These are phyloP conservation scores for Tetracladium marchalianum DNA, from an alignment of 495 filamentous ascomycete species.

Conservation along the genomic window DNA sequence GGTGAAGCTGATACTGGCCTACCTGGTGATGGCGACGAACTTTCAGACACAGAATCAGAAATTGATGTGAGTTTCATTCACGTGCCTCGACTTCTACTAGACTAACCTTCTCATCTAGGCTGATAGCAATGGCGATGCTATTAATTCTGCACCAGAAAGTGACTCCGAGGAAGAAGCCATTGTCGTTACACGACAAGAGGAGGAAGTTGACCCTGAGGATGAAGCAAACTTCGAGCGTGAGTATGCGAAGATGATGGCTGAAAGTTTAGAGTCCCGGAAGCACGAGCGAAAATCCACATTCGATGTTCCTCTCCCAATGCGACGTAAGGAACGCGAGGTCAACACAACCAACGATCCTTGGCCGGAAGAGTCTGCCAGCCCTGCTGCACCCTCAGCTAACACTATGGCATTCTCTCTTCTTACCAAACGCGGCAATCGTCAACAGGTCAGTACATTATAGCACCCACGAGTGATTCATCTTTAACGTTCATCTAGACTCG, in stretches of 20 bases:
- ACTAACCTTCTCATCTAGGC: constrained; percentile 8
- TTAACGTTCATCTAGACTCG: constrained; percentile 53
- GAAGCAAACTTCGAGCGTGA: constrained; percentile 98
- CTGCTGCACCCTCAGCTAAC: constrained; percentile 30
- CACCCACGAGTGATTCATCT: constrained; percentile 2
- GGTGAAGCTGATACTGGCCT: constrained; percentile 43
- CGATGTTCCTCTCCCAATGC: constrained; percentile 87
- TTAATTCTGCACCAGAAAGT: constrained; percentile 39
- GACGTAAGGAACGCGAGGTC: constrained; percentile 55
- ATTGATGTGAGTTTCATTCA: constrained; percentile 9
- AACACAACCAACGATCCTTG: constrained; percentile 38
- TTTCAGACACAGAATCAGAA: constrained; percentile 33
- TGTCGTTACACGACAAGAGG: constrained; percentile 78
- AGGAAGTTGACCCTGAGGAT: constrained; percentile 84
- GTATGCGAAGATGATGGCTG: constrained; percentile 97
- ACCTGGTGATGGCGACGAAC: constrained; percentile 38
- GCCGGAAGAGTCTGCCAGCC: constrained; percentile 32
- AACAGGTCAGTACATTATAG: constrained; percentile 53
- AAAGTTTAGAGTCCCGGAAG: constrained; percentile 86
- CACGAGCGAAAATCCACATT: constrained; percentile 91
- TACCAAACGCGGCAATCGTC: constrained; percentile 91
- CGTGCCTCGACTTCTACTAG: background rate
- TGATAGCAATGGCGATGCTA: constrained; percentile 29
- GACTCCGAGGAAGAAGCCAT: constrained; percentile 78
- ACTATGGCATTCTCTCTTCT: constrained; percentile 94